Base-by-base conservation (phyloP, 768 basidiomycete genomes). In the Rhizopogon sp. region DNA sequence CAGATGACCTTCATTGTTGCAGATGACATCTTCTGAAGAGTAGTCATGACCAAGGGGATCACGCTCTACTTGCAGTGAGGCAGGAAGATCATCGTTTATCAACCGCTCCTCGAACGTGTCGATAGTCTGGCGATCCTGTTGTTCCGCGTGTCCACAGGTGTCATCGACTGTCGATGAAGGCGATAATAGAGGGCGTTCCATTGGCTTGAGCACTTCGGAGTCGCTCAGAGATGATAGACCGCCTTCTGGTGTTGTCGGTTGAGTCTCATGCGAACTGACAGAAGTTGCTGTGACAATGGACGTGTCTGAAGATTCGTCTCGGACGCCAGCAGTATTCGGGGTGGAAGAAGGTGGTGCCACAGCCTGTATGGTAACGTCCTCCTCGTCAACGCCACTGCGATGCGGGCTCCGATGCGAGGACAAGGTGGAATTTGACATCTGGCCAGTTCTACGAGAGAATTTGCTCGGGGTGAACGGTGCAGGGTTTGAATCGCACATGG, bases 1-100 rank as follows among this genome's bases (percentile, higher is more conserved):
- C 17, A 98, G 83, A 59, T 84, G 82, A 2, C 94, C 95, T 11
- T 98, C 94, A 43, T 79, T 79, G 67, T 95, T 97, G 76, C 93
- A 94, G 4, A 88, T 83, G 47, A 96, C 88, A 64, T 99, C 95
- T 37, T 88, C 83, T 5, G 83, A 72, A 11, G 84, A 77, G 68
- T 94, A 90, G 62, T 97, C 93, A 66, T 90, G 83, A n/a, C 81
- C 57, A 52, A 78, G 66, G 22, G 74, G 67, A 40, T 76, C 76
- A 25, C 74, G 70, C 49, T 70, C 66, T 25, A 68, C 59, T 49
- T 66, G 68, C 17, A 67, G 60, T 14, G 84, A 81, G 5, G 78
- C 74, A 35, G 72, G 60, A 6, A 82, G 64, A 22, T 81, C 76
- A 49, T 80, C 83, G 62, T 79, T 70, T 52, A 76, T 68, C 28